Evolutionary conservation across 176 grass and related monocot genomes (phyloP).

Genomic region (Juncus effusus): DNA sequence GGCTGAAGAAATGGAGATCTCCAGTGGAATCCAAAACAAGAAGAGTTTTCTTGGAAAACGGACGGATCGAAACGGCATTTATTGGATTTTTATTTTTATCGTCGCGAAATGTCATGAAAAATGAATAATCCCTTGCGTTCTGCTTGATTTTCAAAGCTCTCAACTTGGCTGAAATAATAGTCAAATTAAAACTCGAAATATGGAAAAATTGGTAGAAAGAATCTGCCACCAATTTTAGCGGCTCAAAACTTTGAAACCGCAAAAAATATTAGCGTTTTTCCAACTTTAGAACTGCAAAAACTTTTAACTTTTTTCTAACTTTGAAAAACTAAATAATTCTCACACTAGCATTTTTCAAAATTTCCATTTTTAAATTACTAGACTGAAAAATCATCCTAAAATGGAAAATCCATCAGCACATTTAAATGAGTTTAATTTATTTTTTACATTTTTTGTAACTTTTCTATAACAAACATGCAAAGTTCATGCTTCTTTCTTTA

Average conservation of each 20-base stretch:
- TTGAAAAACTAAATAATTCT: no score
- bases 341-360: no score
- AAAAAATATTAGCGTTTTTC: no score
- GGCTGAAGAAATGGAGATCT: slow-evolving; percentile 56
- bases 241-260: slow-evolving; percentile 10
- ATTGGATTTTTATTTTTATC: slow-evolving; percentile 25
- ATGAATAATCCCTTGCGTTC: slow-evolving; percentile 58
- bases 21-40: slow-evolving; percentile 75
- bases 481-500: not conserved
- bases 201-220: no score
- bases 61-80: slow-evolving; percentile 61
- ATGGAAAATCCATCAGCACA: no score
- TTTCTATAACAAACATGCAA: not conserved
- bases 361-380: no score
- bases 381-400: no score
- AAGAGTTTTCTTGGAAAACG: slow-evolving; percentile 65
- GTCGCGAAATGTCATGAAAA: slow-evolving; percentile 40
- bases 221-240: not conserved
- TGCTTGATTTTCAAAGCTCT: slow-evolving; percentile 72
- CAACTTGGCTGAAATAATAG: slow-evolving; percentile 70
- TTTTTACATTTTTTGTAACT: not conserved
- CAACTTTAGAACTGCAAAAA: no score
- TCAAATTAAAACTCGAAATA: slow-evolving; percentile 19
- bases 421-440: not conserved
- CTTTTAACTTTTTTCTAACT: no score